These are phyloP conservation scores for Neoboletus subvelutipes DNA, from an alignment of 768 basidiomycete species.

Conservation along the genomic window DNA sequence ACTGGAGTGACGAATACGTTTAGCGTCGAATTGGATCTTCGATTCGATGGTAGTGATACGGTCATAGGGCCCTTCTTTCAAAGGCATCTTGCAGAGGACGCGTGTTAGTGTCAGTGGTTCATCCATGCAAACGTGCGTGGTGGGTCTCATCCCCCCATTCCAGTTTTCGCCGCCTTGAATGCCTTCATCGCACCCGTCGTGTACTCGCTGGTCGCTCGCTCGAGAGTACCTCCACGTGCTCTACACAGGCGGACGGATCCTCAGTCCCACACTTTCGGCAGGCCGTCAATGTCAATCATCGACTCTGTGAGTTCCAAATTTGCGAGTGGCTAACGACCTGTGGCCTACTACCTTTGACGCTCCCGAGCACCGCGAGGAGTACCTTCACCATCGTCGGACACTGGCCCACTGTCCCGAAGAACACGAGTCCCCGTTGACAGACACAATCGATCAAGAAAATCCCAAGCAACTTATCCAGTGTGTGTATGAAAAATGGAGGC, in stretches of 20 bases:
- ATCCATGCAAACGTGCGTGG: no score
- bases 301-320: neutral
- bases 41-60: constrained; percentile 61
- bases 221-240: no score
- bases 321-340: constrained; percentile 42
- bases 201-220: no score
- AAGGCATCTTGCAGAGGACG: constrained; percentile 57
- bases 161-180: no score
- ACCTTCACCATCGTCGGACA: constrained; percentile 56
- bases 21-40: constrained; percentile 52
- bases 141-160: no score
- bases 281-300: constrained; percentile 37
- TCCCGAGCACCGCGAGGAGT: constrained; percentile 59
- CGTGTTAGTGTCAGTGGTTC: no score
- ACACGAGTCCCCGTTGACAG: constrained; percentile 61
- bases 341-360: constrained; percentile 44
- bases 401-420: constrained; percentile 65
- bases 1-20: neutral
- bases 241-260: constrained; percentile 61
- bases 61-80: constrained; percentile 59
- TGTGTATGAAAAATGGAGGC: no score
- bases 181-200: no score
- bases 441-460: no score
- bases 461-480: no score
- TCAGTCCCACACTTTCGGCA: constrained; percentile 62